Conservation (phyloP, 768 basidiomycete species). For the Kwoniella botswanensis region DNA sequence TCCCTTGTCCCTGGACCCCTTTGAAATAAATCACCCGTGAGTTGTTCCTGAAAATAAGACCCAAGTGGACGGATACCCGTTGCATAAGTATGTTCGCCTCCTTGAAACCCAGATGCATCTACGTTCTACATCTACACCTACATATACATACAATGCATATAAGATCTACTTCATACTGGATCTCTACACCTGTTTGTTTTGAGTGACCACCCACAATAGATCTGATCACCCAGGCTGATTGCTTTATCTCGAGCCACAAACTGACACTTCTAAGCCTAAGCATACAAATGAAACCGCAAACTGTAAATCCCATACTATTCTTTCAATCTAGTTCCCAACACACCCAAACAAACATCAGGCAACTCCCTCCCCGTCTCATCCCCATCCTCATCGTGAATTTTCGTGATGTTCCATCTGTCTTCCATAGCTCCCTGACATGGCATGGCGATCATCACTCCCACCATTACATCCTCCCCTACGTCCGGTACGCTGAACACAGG, state of each 20-base stretch:
- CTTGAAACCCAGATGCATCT: too few relatives aligned
- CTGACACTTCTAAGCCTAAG: background rate
- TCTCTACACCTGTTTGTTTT: too few relatives aligned
- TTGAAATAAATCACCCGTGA: too few relatives aligned
- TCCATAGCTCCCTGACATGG: constrained; percentile 31
- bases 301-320: constrained; percentile 7
- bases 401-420: constrained; percentile 22
- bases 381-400: background rate
- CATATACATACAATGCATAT: too few relatives aligned
- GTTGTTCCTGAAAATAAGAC: too few relatives aligned
- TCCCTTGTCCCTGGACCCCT: too few relatives aligned
- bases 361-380: constrained; percentile 38
- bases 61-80: too few relatives aligned
- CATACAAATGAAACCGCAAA: background rate
- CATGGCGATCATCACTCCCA: constrained; percentile 49
- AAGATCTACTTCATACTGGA: too few relatives aligned
- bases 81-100: too few relatives aligned
- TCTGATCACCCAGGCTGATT: too few relatives aligned
- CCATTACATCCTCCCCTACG: constrained; percentile 31
- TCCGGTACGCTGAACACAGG: constrained; percentile 23
- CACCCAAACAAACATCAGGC: constrained; percentile 44
- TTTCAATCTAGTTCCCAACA: constrained; percentile 27
- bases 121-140: too few relatives aligned
- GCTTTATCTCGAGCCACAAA: background rate
- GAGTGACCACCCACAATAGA: too few relatives aligned